Conservation (phyloP, 1,284 basidiomycete genomes). For the Cryptococcus jaspeensis region DNA sequence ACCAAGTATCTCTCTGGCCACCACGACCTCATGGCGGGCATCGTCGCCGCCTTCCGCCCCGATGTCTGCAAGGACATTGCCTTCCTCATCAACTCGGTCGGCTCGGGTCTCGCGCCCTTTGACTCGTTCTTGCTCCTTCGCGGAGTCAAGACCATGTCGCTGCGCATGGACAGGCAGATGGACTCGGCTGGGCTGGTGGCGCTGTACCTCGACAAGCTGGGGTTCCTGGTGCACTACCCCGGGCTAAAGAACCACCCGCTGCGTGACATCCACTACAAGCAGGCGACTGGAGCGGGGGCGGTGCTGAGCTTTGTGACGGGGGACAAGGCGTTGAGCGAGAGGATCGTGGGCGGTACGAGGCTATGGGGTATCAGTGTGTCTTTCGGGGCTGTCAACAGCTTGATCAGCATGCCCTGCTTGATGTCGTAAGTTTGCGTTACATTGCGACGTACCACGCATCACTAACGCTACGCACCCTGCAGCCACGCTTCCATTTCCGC, state of each 20-base stretch:
- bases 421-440: constrained; percentile 78
- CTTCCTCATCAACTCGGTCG: constrained; percentile 93
- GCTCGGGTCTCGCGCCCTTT: constrained; percentile 93
- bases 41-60: constrained; percentile 87
- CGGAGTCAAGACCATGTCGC: constrained; percentile 93
- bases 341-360: constrained; percentile 86
- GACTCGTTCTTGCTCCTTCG: constrained; percentile 95
- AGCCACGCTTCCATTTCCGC: constrained; percentile 98
- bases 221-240: constrained; percentile 93
- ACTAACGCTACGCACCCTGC: constrained; percentile 6
- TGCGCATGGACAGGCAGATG: constrained; percentile 96
- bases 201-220: constrained; percentile 77
- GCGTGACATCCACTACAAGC: constrained; percentile 80
- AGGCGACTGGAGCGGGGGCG: constrained; percentile 86
- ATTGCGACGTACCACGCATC: not conserved
- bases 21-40: constrained; percentile 98
- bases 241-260: constrained; percentile 82
- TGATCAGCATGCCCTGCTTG: constrained; percentile 99
- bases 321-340: constrained; percentile 84
- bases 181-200: constrained; percentile 80
- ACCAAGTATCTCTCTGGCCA: constrained; percentile 98
- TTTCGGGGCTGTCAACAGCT: constrained; percentile 95
- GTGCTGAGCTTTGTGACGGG: constrained; percentile 95
- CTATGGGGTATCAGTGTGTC: constrained; percentile 98
- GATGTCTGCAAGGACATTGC: constrained; percentile 86